Percentiles rank a stretch among this genome's conserved stretches.
Evolutionary conservation across 2,329 filamentous ascomycete species (phyloP).

Genomic region (Fusarium continuum): DNA sequence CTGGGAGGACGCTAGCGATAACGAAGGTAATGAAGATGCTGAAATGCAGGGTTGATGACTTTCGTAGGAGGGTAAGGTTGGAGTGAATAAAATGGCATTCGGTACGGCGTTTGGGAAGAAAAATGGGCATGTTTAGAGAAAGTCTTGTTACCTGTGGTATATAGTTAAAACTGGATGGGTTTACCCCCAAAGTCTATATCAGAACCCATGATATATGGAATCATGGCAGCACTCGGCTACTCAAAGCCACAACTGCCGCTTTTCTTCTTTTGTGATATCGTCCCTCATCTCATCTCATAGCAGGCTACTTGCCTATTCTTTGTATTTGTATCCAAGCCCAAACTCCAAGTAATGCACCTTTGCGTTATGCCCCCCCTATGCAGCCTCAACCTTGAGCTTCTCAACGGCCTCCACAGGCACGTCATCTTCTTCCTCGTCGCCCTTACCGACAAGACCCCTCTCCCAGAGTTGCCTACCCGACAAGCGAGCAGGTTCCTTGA

Average conservation of each 20-base stretch:
- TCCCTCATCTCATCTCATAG: constrained; percentile 19
- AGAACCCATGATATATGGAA: constrained; percentile 20
- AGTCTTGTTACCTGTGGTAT: constrained; percentile 30
- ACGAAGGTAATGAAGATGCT: constrained; percentile 62
- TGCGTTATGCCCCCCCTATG: constrained; percentile 13
- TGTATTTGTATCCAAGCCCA: constrained; percentile 36
- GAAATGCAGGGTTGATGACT: constrained; percentile 60
- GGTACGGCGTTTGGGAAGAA: constrained; percentile 40
- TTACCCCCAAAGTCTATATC: constrained; percentile 35
- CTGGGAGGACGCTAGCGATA: constrained; percentile 63
- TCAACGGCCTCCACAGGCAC: constrained; percentile 70
- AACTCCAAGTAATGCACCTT: constrained; percentile 43
- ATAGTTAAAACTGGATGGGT: constrained; percentile 32
- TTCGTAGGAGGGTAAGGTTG: constrained; percentile 25
- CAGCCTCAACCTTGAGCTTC: constrained; percentile 74
- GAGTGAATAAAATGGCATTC: constrained; percentile 34
- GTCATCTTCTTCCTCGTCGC: constrained; percentile 72
- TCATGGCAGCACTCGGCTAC: neutral
- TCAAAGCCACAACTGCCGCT: neutral
- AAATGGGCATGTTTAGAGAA: constrained; percentile 37
- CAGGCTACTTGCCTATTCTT: constrained; percentile 20
- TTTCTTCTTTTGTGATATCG: constrained; percentile 5
- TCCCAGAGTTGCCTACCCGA: constrained; percentile 84
- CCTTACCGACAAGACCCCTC: constrained; percentile 73
- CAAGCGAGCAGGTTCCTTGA: constrained; percentile 77